Percentiles rank a stretch among this genome's conserved stretches.
These are phyloP conservation scores for Pestalotiopsis sp. DNA, from an alignment of 2,329 filamentous ascomycete genomes.

Conservation along the genomic window DNA sequence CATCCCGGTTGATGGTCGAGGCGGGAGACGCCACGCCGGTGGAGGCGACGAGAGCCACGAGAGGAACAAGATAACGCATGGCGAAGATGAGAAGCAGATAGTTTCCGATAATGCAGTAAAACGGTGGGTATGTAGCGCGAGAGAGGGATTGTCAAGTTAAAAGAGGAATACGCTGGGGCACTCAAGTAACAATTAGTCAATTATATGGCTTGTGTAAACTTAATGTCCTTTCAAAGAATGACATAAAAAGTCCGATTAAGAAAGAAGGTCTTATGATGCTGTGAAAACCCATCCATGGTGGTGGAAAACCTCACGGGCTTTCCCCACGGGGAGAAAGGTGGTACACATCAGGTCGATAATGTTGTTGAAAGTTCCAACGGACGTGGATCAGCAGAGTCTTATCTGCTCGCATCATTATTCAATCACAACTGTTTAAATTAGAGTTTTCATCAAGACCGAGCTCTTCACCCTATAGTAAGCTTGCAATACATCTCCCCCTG, in stretches of 20 bases:
- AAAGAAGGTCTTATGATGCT: too few species aligned
- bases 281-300: too few species aligned
- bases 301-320: too few species aligned
- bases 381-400: neutral
- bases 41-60: conserved; percentile 2
- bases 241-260: too few species aligned
- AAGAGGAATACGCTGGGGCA: too few species aligned
- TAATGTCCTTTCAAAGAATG: too few species aligned
- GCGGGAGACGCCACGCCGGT: neutral
- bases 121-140: neutral
- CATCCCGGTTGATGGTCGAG: neutral
- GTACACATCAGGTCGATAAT: neutral
- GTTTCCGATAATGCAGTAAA: neutral
- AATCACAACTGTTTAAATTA: neutral
- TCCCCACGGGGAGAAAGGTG: too few species aligned
- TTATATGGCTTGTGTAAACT: too few species aligned
- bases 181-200: too few species aligned
- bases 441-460: neutral
- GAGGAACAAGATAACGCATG: neutral
- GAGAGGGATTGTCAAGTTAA: too few species aligned
- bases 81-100: neutral
- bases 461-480: neutral
- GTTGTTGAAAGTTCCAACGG: neutral
- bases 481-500: neutral
- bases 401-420: neutral